A percentile compares a stretch with the other conserved stretches of the same genome.
These are phyloP conservation scores for Carex scoparia DNA, from an alignment of 176 grass and related monocot species.

Conservation along the genomic window DNA sequence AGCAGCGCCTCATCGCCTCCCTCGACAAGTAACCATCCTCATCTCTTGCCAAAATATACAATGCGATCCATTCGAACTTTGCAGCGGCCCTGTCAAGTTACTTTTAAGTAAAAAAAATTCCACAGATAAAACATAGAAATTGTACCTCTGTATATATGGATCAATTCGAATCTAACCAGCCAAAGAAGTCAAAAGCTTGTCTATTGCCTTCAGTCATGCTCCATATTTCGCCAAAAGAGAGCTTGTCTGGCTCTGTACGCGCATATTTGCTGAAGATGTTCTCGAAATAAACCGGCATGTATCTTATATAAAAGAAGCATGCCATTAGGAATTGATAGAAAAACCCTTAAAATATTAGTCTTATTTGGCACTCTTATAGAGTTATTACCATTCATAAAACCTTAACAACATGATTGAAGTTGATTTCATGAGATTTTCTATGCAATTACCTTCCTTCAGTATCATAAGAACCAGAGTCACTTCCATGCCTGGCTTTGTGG, in stretches of 20 bases:
- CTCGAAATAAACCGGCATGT: slow-evolving; percentile 33
- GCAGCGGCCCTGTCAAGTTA: neutral
- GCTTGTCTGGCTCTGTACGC: slow-evolving; percentile 24
- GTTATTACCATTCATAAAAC: neutral
- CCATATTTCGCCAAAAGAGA: slow-evolving; percentile 38
- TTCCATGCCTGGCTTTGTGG: slow-evolving; percentile 36
- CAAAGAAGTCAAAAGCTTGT: slow-evolving; percentile 30
- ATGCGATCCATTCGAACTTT: slow-evolving; percentile 16
- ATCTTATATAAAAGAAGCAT: neutral
- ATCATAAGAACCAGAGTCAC: slow-evolving; percentile 29
- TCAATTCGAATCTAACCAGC: slow-evolving; percentile 15
- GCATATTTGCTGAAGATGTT: slow-evolving; percentile 52
- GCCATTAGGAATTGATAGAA: neutral
- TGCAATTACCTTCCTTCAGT: slow-evolving; percentile 26
- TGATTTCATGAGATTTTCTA: neutral
- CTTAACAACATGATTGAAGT: neutral
- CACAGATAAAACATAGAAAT: neutral
- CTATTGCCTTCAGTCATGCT: slow-evolving; percentile 33
- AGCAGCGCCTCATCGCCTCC: slow-evolving; percentile 24
- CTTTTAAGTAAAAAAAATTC: neutral
- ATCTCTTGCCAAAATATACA: slow-evolving; percentile 31
- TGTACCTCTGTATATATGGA: no score
- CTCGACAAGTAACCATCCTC: slow-evolving; percentile 29
- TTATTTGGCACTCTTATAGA: neutral
- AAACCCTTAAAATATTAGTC: neutral